Percentiles rank a stretch among this genome's conserved stretches.
phyloP scores from a whole-genome alignment of 768 basidiomycete genomes.

The Mycena epipterygia region DNA sequence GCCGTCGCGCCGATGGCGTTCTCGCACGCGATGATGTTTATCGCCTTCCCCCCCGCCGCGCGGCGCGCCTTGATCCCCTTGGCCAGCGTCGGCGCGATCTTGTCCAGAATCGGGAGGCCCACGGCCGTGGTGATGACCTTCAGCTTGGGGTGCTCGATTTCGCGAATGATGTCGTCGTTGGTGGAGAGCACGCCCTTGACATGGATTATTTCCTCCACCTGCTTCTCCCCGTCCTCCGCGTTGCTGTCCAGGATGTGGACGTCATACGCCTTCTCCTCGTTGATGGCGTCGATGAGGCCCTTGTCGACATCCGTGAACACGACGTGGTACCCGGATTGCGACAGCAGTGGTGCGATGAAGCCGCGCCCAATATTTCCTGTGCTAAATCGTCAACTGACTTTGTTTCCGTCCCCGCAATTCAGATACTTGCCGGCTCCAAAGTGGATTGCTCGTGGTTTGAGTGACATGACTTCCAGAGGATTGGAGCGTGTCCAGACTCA shows the following conservation, averaged over 20 bases:
- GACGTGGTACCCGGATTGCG: conserved; percentile 53
- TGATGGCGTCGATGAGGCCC: conserved; percentile 47
- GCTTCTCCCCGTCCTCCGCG: conserved; percentile 4
- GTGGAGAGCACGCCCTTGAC: conserved; percentile 36
- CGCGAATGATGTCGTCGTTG: conserved; percentile 28
- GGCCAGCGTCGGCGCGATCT: conserved; percentile 51
- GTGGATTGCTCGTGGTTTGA: conserved; percentile 45
- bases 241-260: conserved; percentile 47
- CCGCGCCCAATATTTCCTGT: conserved; percentile 52
- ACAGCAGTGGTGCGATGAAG: conserved; percentile 54
- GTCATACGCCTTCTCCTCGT: conserved; percentile 44
- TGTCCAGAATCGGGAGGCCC: conserved; percentile 49
- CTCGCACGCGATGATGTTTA: conserved; percentile 58
- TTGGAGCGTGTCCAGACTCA: not conserved
- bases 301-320: conserved; percentile 52
- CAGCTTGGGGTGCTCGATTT: conserved; percentile 33
- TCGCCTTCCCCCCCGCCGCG: conserved; percentile 32
- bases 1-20: conserved; percentile 54
- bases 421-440: conserved; percentile 49
- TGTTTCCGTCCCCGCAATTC: not conserved
- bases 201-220: conserved; percentile 21
- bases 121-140: conserved; percentile 54
- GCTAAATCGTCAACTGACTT: not conserved
- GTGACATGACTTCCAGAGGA: not conserved
- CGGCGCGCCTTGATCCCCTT: conserved; percentile 48